Conservation (phyloP, 768 basidiomycete species). For the Chlorophyllum brunneum region DNA sequence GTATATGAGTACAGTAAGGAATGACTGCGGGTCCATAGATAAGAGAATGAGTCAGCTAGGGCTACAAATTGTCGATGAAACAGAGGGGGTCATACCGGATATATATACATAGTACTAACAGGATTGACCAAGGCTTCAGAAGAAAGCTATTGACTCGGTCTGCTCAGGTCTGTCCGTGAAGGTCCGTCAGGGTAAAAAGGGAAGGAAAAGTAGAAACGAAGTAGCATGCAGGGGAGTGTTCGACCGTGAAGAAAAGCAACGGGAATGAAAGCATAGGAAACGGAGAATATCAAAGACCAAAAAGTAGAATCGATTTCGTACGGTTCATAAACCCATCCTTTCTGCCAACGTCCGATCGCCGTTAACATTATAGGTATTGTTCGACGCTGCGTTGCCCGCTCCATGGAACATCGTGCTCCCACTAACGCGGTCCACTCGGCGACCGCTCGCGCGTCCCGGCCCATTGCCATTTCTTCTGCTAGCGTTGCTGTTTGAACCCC, state of each 20-base stretch:
- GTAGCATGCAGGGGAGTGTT: conserved; percentile 10
- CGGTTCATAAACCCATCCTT: conserved; percentile 67
- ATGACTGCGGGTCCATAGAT: conserved; percentile 12
- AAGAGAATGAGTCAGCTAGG: conserved; percentile 20
- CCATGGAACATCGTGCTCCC: conserved; percentile 29
- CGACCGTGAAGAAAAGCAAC: conserved; percentile 8
- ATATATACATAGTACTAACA: conserved; percentile 20
- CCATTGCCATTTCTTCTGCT: conserved; percentile 7
- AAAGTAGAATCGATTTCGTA: conserved; percentile 10
- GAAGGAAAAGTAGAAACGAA: conserved; percentile 11
- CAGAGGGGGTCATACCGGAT: conserved; percentile 22
- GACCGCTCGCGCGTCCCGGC: conserved; percentile 6
- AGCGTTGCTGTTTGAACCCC: conserved; percentile 6
- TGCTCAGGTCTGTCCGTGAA: conserved; percentile 11
- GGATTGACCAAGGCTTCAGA: conserved; percentile 11
- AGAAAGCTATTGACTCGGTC: conserved; percentile 5
- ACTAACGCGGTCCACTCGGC: conserved; percentile 29
- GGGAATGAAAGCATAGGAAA: conserved; percentile 13
- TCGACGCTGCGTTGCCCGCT: conserved; percentile 24
- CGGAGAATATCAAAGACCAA: conserved; percentile 5
- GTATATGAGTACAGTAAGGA: conserved; percentile 14
- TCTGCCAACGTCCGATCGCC: conserved; percentile 82
- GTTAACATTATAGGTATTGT: conserved; percentile 32
- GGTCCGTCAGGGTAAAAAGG: conserved; percentile 14
- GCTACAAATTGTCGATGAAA: conserved; percentile 20